Conservation (phyloP, 257 asterid genomes). For the Solanum ahanhuiri region DNA sequence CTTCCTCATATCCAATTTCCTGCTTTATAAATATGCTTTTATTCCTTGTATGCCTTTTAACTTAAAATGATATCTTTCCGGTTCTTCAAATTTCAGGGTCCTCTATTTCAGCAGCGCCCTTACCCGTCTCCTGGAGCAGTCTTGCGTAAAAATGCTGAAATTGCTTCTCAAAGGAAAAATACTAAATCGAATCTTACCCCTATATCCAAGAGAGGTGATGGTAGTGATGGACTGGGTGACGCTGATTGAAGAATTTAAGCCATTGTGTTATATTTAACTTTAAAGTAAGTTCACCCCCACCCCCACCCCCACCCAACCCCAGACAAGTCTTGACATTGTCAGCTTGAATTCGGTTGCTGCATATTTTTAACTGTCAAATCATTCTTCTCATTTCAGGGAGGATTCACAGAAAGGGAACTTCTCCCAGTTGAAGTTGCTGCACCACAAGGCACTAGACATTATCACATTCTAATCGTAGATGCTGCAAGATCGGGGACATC, state of each 20-base stretch:
- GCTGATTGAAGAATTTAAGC: conserved; percentile 45
- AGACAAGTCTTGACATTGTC: not conserved
- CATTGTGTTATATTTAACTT: not conserved
- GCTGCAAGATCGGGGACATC: not conserved
- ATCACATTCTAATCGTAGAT: not conserved
- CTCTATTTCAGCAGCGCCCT: conserved; percentile 96
- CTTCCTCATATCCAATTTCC: not conserved
- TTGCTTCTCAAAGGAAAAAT: conserved; percentile 75
- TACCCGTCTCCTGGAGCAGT: conserved; percentile 98
- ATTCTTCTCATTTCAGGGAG: not conserved
- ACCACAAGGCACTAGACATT: not conserved
- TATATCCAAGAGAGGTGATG: conserved; percentile 96
- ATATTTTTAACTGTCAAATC: not conserved
- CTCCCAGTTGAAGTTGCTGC: not conserved
- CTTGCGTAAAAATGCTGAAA: conserved; percentile 85
- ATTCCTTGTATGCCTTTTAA: not conserved
- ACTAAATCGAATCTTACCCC: conserved; percentile 40
- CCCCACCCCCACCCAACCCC: not conserved
- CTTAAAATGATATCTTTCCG: not conserved
- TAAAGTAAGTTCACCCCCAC: not conserved
- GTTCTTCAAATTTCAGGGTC: conserved; percentile 57
- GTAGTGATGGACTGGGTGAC: conserved; percentile 93
- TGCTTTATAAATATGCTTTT: not conserved
- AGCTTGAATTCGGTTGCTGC: not conserved
- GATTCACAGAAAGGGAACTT: not conserved